Percentiles rank a stretch among this genome's conserved stretches.
These are phyloP conservation scores for Aspergillus sp. DNA, from an alignment of 2,329 filamentous ascomycete genomes.

Conservation along the genomic window DNA sequence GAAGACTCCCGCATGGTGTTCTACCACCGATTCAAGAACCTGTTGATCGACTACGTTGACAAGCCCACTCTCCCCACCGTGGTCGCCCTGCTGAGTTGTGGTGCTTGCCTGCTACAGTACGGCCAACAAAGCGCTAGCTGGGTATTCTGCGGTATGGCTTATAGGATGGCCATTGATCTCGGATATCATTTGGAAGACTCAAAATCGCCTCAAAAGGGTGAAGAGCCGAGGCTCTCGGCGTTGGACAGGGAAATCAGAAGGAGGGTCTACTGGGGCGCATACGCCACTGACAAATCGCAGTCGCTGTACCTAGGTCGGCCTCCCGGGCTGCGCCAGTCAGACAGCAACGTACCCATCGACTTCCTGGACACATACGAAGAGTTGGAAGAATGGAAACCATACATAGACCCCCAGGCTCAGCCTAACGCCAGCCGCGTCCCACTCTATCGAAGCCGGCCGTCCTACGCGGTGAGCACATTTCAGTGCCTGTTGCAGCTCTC, in stretches of 20 bases:
- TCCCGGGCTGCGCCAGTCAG: conserved; percentile 4
- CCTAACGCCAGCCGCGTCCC: background rate
- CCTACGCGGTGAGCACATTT: background rate
- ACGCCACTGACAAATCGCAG: conserved; percentile 15
- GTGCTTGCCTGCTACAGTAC: conserved; percentile 33
- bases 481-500: background rate
- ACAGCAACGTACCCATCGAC: conserved; percentile 8
- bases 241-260: conserved; percentile 13
- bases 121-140: conserved; percentile 37
- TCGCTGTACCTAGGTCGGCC: conserved; percentile 19
- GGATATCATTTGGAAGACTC: conserved; percentile 32
- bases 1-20: conserved; percentile 32
- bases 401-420: conserved; percentile 10
- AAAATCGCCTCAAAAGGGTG: background rate
- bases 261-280: conserved; percentile 25
- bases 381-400: conserved; percentile 18
- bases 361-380: conserved; percentile 22
- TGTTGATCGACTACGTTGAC: conserved; percentile 33
- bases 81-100: conserved; percentile 31
- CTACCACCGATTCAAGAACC: conserved; percentile 34
- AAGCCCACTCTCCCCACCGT: conserved; percentile 37
- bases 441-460: background rate
- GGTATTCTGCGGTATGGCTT: conserved; percentile 37
- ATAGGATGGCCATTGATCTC: conserved; percentile 42
- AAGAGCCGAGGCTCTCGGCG: conserved; percentile 4